Conservation (phyloP, 306 rosid species). For the Fragaria ananassa region DNA sequence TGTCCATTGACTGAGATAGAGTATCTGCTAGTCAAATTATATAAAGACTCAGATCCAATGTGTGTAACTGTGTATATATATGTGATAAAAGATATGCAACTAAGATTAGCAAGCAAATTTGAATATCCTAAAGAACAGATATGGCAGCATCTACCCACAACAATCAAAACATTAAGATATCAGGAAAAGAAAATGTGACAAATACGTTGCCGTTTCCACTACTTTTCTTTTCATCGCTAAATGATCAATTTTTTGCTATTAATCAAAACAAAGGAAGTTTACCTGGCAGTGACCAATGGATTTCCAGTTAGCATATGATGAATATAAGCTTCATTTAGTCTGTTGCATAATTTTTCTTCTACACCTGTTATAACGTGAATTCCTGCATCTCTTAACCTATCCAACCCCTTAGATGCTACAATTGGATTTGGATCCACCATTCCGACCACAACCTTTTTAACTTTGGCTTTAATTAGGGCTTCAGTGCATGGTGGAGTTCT, state of each 20-base stretch:
- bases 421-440: conserved; percentile 95
- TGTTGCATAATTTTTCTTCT: conserved; percentile 75
- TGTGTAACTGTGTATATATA: background rate
- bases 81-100: too few relatives aligned
- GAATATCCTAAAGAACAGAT: conserved; percentile 6
- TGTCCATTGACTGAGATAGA: conserved; percentile 66
- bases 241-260: background rate
- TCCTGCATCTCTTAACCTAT: conserved; percentile 69
- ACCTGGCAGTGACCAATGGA: conserved; percentile 74
- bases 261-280: conserved; percentile 14
- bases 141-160: background rate
- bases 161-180: background rate
- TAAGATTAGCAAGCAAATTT: background rate
- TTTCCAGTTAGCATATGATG: conserved; percentile 62
- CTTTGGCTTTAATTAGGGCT: conserved; percentile 73
- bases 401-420: conserved; percentile 72
- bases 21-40: conserved; percentile 49
- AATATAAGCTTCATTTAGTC: conserved; percentile 66
- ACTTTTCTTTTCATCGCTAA: background rate
- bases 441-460: conserved; percentile 77
- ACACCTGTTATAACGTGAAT: conserved; percentile 68
- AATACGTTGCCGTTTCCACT: background rate
- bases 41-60: conserved; percentile 16
- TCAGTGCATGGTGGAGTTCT: conserved; percentile 93
- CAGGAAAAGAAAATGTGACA: background rate